Percentiles rank a stretch among this genome's conserved stretches.
Evolutionary conservation across 2,329 filamentous ascomycete genomes (phyloP).

Genomic region (Catunica adiposa): DNA sequence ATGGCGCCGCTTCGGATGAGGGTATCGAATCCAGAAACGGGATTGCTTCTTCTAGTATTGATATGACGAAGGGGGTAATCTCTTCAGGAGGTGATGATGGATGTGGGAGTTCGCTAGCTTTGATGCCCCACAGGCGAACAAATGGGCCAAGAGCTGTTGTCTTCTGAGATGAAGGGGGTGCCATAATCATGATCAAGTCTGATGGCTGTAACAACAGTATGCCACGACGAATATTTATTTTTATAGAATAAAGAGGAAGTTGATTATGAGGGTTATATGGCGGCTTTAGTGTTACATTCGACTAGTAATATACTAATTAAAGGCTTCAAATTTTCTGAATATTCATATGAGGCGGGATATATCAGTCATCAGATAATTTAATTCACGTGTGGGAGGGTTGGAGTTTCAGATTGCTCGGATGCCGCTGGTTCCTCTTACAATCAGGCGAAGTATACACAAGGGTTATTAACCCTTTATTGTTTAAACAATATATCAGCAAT

Average conservation of each 20-base stretch:
- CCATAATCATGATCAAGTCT: not conserved
- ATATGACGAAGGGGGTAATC: conserved; percentile 33
- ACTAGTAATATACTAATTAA: no score
- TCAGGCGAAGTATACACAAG: not conserved
- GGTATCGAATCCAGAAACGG: conserved; percentile 41
- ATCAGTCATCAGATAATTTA: not conserved
- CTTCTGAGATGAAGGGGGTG: not conserved
- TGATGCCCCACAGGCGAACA: conserved; percentile 38
- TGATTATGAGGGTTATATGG: not conserved
- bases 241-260: not conserved
- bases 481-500: not conserved
- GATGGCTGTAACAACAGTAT: not conserved
- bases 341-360: not conserved
- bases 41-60: conserved; percentile 40
- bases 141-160: conserved; percentile 26
- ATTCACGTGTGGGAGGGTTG: not conserved
- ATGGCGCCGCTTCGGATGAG: conserved; percentile 20
- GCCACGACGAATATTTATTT: not conserved
- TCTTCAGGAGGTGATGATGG: conserved; percentile 24
- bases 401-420: conserved; percentile 11
- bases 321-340: not conserved
- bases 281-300: not conserved
- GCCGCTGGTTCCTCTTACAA: not conserved
- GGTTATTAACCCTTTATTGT: not conserved
- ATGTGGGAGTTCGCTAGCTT: conserved; percentile 30